These are phyloP conservation scores for Skeletonema marinoi DNA, from an alignment of 108 stramenopile genomes.

Conservation along the genomic window DNA sequence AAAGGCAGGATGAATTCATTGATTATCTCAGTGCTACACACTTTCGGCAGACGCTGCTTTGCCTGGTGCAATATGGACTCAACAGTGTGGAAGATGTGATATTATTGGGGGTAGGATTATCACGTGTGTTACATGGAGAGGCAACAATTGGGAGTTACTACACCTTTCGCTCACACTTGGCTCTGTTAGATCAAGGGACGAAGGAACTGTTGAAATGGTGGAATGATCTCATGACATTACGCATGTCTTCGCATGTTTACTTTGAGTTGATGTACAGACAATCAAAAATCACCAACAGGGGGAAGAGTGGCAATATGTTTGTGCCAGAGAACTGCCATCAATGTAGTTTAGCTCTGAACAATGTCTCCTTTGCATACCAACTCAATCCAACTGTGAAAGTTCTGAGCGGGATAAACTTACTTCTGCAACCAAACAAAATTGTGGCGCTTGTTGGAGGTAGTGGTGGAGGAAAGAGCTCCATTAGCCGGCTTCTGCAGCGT, in stretches of 20 bases:
- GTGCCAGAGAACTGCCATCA: neutral
- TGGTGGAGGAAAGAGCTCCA: conserved; percentile 82
- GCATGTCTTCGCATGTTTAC: conserved; percentile 23
- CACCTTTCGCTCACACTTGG: conserved; percentile 22
- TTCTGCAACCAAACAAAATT: conserved; percentile 43
- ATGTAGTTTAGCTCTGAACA: conserved; percentile 21
- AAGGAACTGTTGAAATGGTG: conserved; percentile 16
- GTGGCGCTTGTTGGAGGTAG: conserved; percentile 76
- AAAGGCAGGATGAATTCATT: too few relatives aligned
- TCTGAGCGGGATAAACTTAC: conserved; percentile 50
- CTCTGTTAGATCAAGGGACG: conserved; percentile 15
- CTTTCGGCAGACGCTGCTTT: too few relatives aligned
- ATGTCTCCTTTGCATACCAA: conserved; percentile 89
- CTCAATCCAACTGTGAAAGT: conserved; percentile 64
- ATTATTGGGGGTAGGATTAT: conserved; percentile 12
- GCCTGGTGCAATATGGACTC: too few relatives aligned
- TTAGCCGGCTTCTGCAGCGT: conserved; percentile 75
- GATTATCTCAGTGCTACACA: too few relatives aligned
- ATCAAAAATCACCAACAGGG: conserved; percentile 12
- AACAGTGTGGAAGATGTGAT: too few relatives aligned
- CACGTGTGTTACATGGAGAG: conserved; percentile 9
- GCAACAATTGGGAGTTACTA: conserved; percentile 21
- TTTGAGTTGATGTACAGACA: conserved; percentile 32
- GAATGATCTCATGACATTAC: conserved; percentile 24
- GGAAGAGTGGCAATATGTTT: neutral